phyloP scores from a whole-genome alignment of 2,329 filamentous ascomycete species.

The Alternaria gansuensis region DNA sequence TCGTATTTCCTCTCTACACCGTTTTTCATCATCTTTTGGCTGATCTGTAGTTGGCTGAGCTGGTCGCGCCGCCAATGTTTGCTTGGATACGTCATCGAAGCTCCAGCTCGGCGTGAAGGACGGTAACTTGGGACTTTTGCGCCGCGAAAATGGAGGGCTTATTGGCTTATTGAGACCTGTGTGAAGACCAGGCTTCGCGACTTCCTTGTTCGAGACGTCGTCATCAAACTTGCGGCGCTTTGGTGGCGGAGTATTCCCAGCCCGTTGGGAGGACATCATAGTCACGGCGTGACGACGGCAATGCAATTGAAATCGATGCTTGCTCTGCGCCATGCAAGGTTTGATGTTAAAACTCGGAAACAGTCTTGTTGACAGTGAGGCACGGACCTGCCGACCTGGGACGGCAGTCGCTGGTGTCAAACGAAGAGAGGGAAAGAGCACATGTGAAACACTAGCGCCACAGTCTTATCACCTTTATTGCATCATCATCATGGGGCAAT shows the following conservation, averaged over 20 bases:
- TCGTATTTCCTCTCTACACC: background rate
- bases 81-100: constrained; percentile 30
- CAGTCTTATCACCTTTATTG: background rate
- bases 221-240: constrained; percentile 42
- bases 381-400: constrained; percentile 12
- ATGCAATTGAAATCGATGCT: background rate
- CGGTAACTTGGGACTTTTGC: constrained; percentile 16
- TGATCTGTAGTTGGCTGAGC: background rate
- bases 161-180: constrained; percentile 37
- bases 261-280: constrained; percentile 20
- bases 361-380: background rate
- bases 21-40: background rate
- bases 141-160: constrained; percentile 40
- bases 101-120: constrained; percentile 23
- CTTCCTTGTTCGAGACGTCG: constrained; percentile 13
- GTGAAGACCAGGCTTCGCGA: constrained; percentile 7
- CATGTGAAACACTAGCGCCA: background rate
- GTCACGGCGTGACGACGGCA: background rate
- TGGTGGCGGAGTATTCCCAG: constrained; percentile 21
- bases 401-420: constrained; percentile 15
- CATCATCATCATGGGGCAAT: background rate
- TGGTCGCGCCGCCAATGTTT: constrained; percentile 13
- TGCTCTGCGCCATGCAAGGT: background rate
- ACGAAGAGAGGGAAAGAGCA: background rate
- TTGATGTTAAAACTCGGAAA: background rate